A percentile compares a stretch with the other conserved stretches of the same genome.
Evolutionary conservation across 2,329 filamentous ascomycete genomes (phyloP).

Genomic region (Paecilomyces sp.): DNA sequence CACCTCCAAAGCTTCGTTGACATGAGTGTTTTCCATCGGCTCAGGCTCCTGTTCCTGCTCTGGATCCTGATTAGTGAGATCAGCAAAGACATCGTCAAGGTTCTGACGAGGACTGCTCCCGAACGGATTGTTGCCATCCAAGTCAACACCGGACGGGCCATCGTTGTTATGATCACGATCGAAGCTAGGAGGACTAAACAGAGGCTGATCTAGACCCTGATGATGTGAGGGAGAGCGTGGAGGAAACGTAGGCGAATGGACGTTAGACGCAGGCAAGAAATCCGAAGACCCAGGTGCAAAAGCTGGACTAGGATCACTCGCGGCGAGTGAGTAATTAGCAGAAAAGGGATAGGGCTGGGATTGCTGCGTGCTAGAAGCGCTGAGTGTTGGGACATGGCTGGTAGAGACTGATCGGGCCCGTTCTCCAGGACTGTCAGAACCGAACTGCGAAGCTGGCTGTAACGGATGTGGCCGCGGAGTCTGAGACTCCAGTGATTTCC

Average conservation of each 20-base stretch:
- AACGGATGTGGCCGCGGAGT: slow-evolving; percentile 18
- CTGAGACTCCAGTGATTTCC: slow-evolving; percentile 56
- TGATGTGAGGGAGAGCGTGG: slow-evolving; percentile 31
- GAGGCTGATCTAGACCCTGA: slow-evolving; percentile 26
- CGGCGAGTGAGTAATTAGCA: slow-evolving; percentile 31
- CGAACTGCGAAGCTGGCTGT: slow-evolving; percentile 21
- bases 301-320: slow-evolving; percentile 28
- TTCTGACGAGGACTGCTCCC: slow-evolving; percentile 34
- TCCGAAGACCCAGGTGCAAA: slow-evolving; percentile 28
- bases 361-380: slow-evolving; percentile 11
- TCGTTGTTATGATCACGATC: slow-evolving; percentile 26
- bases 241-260: slow-evolving; percentile 31
- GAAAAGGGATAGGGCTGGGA: slow-evolving; percentile 29
- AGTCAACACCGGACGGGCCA: slow-evolving; percentile 21
- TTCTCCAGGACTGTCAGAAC: slow-evolving; percentile 18
- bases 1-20: slow-evolving; percentile 39
- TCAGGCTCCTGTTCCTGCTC: slow-evolving; percentile 24
- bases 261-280: slow-evolving; percentile 29
- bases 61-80: slow-evolving; percentile 38
- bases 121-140: slow-evolving; percentile 24
- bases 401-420: slow-evolving; percentile 21
- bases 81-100: slow-evolving; percentile 40
- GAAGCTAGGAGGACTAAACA: slow-evolving; percentile 37
- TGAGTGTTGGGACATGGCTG: slow-evolving; percentile 26
- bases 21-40: slow-evolving; percentile 39